Percentiles rank a stretch among this genome's conserved stretches.
phyloP scores from a whole-genome alignment of 345 rosid genomes.

The Balakata baccata region DNA sequence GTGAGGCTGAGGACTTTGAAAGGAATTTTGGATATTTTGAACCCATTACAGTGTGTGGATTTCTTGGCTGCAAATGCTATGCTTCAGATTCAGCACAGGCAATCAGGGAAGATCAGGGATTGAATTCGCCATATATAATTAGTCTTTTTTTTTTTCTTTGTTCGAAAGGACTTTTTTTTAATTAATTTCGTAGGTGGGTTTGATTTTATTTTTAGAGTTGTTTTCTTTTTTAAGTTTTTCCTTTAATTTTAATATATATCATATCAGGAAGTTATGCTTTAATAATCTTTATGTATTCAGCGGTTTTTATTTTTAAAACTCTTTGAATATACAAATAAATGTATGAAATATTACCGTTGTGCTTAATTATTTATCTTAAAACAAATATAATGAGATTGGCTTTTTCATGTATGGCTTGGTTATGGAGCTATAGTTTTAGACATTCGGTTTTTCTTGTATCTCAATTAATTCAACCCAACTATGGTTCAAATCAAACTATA shows the following conservation, averaged over 20 bases:
- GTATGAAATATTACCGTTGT: too few species aligned
- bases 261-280: not conserved
- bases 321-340: too few species aligned
- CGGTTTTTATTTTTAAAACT: too few species aligned
- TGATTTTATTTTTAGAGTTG: not conserved
- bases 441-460: too few species aligned
- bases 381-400: too few species aligned
- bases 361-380: too few species aligned
- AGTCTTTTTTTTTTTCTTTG: not conserved
- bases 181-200: too few species aligned
- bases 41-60: conserved; percentile 53
- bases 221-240: not conserved
- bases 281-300: too few species aligned
- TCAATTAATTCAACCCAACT: too few species aligned
- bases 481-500: too few species aligned
- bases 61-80: conserved; percentile 52
- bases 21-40: conserved; percentile 62
- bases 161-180: not conserved
- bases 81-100: conserved; percentile 56
- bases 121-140: not conserved
- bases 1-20: conserved; percentile 72
- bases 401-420: too few species aligned
- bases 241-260: not conserved
- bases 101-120: conserved; percentile 37
- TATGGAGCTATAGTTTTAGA: too few species aligned